Base-by-base conservation (phyloP, 2,329 filamentous ascomycete species). In the Aureobasidium zeae region DNA sequence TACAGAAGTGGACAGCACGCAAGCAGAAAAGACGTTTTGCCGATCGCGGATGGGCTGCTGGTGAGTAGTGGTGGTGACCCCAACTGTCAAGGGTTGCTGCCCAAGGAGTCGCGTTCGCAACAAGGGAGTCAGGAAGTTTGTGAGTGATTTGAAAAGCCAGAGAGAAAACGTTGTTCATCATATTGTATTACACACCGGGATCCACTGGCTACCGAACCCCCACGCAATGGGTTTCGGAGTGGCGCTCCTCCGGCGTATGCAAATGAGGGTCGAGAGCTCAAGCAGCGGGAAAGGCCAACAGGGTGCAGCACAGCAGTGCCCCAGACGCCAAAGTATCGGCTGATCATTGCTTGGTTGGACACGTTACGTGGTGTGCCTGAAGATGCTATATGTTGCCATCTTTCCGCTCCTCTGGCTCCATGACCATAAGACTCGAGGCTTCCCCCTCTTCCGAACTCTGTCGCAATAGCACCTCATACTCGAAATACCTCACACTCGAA, bases 381-480 rank as follows among this genome's bases (percentile, higher is more conserved):
- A 42, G 38, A 42, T 42, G 38, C 22, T 42, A 42, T 42, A 42
- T 42, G 38, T 42, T 42, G 38, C 38, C 38, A 42, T 44, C 15
- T 24, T 31, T 25, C 39, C 22, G 5, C 39, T 35, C 39, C 25
- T 6, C 31, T 16, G 9, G n/a, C 31, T 13, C 6, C 11, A 25
- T 25, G 6, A 44, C 21, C 30, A 44, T 30, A 15, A 29, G 26
- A 13, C 16, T 21, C 12, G 12, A 32, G 21, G 38, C 29, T 29
- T 26, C 29, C 38, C 29, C 11, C 21, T 21, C 13, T 24, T 35
- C 15, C 3, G 30, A 29, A 17, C 22, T 44, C 24, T 29, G 31
- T 44, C 39, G 39, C 39, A 44, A 44, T 44, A 30, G 31, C 39
- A 44, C 20, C 33, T 34, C 39, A 35, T 35, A 44, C n/a, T n/a